Evolutionary conservation across 768 basidiomycete genomes (phyloP).

Genomic region (Phanerochaete sordida): DNA sequence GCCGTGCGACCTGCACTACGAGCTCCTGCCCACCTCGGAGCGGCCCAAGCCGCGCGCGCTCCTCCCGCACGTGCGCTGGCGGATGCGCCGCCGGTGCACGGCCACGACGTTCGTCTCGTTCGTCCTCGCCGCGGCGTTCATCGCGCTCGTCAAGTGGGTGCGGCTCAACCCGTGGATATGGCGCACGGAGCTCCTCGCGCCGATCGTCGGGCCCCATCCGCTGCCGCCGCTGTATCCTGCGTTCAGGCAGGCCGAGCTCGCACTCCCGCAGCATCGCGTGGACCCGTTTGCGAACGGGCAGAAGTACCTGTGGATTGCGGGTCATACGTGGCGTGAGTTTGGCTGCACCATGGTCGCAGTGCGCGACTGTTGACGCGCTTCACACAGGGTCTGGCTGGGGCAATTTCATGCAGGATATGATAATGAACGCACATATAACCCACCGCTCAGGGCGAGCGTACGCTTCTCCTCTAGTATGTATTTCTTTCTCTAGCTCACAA

Average conservation of each 20-base stretch:
- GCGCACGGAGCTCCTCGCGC: not conserved
- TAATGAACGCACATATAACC: conserved; percentile 31
- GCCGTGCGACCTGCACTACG: too few relatives aligned
- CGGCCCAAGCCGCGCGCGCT: too few relatives aligned
- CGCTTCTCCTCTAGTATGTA: conserved; percentile 5
- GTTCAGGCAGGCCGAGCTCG: conserved; percentile 41
- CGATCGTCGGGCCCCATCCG: conserved; percentile 12
- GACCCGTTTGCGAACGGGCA: conserved; percentile 38
- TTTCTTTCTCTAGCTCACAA: not conserved
- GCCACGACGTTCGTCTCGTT: not conserved
- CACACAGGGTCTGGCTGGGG: conserved; percentile 35
- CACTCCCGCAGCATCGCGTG: conserved; percentile 42
- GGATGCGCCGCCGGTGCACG: too few relatives aligned
- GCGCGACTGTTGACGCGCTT: not conserved
- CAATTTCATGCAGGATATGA: conserved; percentile 36
- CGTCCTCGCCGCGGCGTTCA: not conserved
- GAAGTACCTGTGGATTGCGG: conserved; percentile 45
- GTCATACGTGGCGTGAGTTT: conserved; percentile 40
- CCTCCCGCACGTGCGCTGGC: too few relatives aligned
- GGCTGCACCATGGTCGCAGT: not conserved
- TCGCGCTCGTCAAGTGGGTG: not conserved
- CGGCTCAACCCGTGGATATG: not conserved
- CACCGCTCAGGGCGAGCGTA: conserved; percentile 33
- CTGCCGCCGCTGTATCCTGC: conserved; percentile 43
- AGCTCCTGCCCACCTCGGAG: too few relatives aligned